Evolutionary conservation across 2,329 filamentous ascomycete species (phyloP).

Genomic region (Cladosporium halotolerans): DNA sequence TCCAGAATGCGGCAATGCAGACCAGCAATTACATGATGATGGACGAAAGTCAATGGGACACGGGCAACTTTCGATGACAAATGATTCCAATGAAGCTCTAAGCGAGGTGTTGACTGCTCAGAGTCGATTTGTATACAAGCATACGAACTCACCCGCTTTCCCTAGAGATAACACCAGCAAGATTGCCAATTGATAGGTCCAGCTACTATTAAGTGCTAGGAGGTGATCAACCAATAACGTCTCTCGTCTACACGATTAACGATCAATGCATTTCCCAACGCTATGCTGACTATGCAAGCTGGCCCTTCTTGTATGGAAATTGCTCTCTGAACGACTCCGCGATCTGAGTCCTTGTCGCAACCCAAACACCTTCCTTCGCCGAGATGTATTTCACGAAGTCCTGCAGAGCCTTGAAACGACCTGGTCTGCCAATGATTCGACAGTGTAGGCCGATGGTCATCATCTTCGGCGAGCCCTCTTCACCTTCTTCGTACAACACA

Average conservation of each 20-base stretch:
- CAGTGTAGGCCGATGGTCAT: slow-evolving; percentile 53
- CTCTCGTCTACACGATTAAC: no score
- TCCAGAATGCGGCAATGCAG: slow-evolving; percentile 2
- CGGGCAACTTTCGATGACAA: background rate
- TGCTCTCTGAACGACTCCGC: slow-evolving; percentile 41
- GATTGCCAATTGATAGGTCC: background rate
- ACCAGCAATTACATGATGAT: background rate
- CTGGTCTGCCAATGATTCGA: slow-evolving; percentile 48
- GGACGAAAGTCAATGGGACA: background rate
- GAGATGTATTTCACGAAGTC: slow-evolving; percentile 50
- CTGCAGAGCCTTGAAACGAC: slow-evolving; percentile 45
- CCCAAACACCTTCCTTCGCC: slow-evolving; percentile 48
- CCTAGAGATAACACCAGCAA: no score
- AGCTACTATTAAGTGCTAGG: no score
- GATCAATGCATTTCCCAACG: no score
- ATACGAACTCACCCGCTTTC: no score
- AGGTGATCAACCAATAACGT: no score
- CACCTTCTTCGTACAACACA: slow-evolving; percentile 47
- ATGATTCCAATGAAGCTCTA: background rate
- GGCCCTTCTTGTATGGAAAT: slow-evolving; percentile 40
- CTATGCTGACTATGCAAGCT: slow-evolving; percentile 12
- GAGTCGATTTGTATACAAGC: no score
- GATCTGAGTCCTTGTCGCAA: slow-evolving; percentile 32
- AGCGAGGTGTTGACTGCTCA: no score
- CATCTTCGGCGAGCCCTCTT: slow-evolving; percentile 47